Base-by-base conservation (phyloP, 441 rosid genomes). In the Populus hybrid region DNA sequence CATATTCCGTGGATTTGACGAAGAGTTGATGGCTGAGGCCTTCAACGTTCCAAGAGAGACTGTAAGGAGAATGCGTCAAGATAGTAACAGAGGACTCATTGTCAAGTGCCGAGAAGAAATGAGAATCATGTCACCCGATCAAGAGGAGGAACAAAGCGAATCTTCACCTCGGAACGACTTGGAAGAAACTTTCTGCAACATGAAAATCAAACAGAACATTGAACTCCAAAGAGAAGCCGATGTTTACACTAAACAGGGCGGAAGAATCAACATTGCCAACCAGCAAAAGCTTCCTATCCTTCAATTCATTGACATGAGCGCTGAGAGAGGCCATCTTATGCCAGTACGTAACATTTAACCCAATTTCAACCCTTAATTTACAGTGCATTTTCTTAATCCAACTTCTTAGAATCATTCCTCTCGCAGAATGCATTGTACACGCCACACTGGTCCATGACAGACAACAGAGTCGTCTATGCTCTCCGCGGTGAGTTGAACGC, bases 371-470 rank as follows among this genome's bases (percentile, higher is more conserved):
- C 18, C 28, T 18, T n/a, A 1, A 20, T 26, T 70, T 42, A 24
- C 50, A 2, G 11, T 31, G 70, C 23, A 67, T 31, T 31, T 31
- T 67, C 1, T 18, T 2, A 36, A 16, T 68, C 40, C 36, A 29
- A 1, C 21, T 28, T 28, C 20, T 2, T 7, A 76, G 66, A 76
- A 50, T 3, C 10, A 8, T 12, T 33, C 21, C 7, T 74, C 10
- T 63, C 31, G 76, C 82, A 85, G 86, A 76, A 77, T 8, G 88
- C 85, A 11, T 45, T 82, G 64, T 78, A 79, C 77, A n/a, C 82
- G 4, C 88, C 85, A 11, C 85, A 86, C 73, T 78, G 87, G 85
- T 78, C 85, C 28, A 78, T 75, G 80, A 82, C 84, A 12, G 84
- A 77, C 79, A 79, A 82, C 68, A 69, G 87, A 42, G 64, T 75